These are phyloP conservation scores for Dactylonectria macrodidyma DNA, from an alignment of 2,329 filamentous ascomycete species.

Conservation along the genomic window DNA sequence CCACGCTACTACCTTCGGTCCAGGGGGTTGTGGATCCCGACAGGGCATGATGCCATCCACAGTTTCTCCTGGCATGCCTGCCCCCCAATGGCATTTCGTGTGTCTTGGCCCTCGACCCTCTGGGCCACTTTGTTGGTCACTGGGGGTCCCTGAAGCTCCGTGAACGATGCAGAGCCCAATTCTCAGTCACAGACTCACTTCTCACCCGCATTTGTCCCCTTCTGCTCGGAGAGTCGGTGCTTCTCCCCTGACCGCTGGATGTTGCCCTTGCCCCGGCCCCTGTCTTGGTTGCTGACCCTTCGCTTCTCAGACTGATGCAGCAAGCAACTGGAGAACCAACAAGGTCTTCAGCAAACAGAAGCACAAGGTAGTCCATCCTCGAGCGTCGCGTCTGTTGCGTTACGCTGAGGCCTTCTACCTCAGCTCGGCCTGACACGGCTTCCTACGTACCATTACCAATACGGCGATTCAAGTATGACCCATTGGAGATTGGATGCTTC, in stretches of 20 bases:
- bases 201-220: conserved; percentile 24
- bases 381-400: conserved; percentile 43
- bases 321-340: conserved; percentile 40
- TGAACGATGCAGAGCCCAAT: not conserved
- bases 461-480: conserved; percentile 26
- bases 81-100: conserved; percentile 3
- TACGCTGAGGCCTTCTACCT: conserved; percentile 39
- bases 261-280: conserved; percentile 28
- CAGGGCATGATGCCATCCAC: conserved; percentile 23
- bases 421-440: conserved; percentile 34
- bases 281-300: conserved; percentile 34
- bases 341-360: conserved; percentile 32
- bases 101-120: conserved; percentile 12
- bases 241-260: conserved; percentile 29
- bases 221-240: conserved; percentile 31
- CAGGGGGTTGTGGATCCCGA: conserved; percentile 1
- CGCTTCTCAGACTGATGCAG: conserved; percentile 34
- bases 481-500: conserved; percentile 23
- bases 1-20: conserved; percentile 7
- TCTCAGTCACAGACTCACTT: conserved; percentile 10
- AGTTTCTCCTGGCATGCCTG: conserved; percentile 6
- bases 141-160: not conserved
- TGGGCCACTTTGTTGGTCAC: not conserved
- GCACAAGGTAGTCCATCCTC: conserved; percentile 31
- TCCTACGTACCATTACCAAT: conserved; percentile 34